phyloP scores from a whole-genome alignment of 495 filamentous ascomycete genomes.

The Entonaema liquescens region DNA sequence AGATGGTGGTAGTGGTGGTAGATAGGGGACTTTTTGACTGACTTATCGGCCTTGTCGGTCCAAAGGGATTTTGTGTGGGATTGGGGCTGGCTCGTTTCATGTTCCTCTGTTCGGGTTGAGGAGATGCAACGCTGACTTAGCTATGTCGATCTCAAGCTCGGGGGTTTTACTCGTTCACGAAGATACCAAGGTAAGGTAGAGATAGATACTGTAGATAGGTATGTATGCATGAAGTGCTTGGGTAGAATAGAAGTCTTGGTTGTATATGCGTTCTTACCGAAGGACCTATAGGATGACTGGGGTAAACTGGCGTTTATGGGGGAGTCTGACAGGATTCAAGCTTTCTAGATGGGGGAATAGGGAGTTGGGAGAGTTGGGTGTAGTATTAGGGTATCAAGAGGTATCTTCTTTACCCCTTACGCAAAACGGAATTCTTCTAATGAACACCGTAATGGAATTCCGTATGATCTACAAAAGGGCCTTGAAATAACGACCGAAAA shows the following conservation, averaged over 20 bases:
- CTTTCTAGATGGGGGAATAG: too few species aligned
- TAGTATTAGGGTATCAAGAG: too few species aligned
- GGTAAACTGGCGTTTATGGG: neutral
- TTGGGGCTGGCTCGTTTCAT: slow-evolving; percentile 29
- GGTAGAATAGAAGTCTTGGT: too few species aligned
- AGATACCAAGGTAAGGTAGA: too few species aligned
- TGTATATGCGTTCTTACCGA: neutral
- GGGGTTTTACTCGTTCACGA: neutral
- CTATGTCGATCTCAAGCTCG: slow-evolving; percentile 5
- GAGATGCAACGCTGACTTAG: neutral
- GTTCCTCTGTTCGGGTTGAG: neutral
- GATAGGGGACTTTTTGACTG: neutral
- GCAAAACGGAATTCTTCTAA: slow-evolving; percentile 7
- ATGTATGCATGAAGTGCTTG: neutral
- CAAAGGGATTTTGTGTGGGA: slow-evolving; percentile 11
- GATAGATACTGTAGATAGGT: too few species aligned
- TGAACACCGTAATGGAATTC: slow-evolving; percentile 24
- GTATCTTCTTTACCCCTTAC: neutral
- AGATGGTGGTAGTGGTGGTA: neutral
- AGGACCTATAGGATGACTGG: neutral
- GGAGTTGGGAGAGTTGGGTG: too few species aligned
- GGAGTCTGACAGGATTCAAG: too few species aligned
- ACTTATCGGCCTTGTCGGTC: neutral
- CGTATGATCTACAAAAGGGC: slow-evolving; percentile 20
- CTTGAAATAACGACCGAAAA: neutral